These are phyloP conservation scores for Salvia sclarea DNA, from an alignment of 305 asterid genomes.

Conservation along the genomic window DNA sequence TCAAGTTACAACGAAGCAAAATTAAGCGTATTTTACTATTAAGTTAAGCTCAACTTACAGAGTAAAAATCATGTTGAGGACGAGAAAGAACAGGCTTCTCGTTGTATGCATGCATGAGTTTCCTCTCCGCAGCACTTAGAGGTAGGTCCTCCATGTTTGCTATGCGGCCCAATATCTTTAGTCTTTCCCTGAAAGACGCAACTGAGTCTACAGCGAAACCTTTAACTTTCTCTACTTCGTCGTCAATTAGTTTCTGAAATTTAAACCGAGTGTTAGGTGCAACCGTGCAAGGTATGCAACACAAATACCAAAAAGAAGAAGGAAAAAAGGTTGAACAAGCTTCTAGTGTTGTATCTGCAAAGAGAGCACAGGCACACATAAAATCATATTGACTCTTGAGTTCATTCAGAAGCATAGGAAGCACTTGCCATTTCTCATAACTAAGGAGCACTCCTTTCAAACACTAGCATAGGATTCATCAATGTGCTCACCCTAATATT, in stretches of 20 bases:
- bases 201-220: constrained; percentile 70
- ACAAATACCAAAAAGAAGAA: too few relatives aligned
- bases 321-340: too few relatives aligned
- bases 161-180: constrained; percentile 88
- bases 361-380: not conserved
- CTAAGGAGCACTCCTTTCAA: too few relatives aligned
- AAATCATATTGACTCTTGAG: not conserved
- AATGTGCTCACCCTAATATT: constrained; percentile 60
- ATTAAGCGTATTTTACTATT: not conserved
- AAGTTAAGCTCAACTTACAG: constrained; percentile 37
- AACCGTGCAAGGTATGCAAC: constrained; percentile 11
- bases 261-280: not conserved
- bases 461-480: not conserved
- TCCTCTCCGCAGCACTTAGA: constrained; percentile 85
- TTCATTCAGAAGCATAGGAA: not conserved
- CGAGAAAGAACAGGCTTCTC: constrained; percentile 98
- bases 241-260: constrained; percentile 70
- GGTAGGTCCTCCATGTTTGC: constrained; percentile 89
- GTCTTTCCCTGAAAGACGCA: constrained; percentile 76
- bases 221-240: constrained; percentile 81
- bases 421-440: not conserved
- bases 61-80: constrained; percentile 92
- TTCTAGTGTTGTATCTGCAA: not conserved
- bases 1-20: not conserved
- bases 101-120: constrained; percentile 92